Base-by-base conservation (phyloP, 805 yeast species). In the Candida adriatica region DNA sequence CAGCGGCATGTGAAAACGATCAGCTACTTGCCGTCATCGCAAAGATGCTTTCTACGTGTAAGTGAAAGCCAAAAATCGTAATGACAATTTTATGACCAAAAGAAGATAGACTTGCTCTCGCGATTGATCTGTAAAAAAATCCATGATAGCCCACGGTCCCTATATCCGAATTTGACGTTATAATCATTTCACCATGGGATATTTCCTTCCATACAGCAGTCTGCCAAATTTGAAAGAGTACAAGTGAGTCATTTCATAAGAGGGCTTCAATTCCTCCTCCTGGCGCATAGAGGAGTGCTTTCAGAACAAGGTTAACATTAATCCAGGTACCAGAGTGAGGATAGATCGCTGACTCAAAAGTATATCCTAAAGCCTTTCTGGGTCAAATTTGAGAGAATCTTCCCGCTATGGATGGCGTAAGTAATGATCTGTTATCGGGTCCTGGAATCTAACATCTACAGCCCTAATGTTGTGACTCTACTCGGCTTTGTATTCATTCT, bases 1-100 rank as follows among this genome's bases (percentile, higher is more conserved):
- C 95, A 19, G 98, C 98, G 17, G 99, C 99, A 0, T 88, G 97
- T 57, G 98, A 92, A 51, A 92, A 92, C 49, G 95, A 83, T 35
- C 98, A 92, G 61, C 64, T 92, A 26, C 61, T 88, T 24, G 70
- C 77, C 18, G 99, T 92, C n/a, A 82, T 92, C 23, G 81, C 87
- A 44, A 86, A 81, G 41, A 92, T 92, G 99, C 67, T 92, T 36
- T 69, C 82, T 22, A 80, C 92, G 4, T 92, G 98, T 50, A 61
- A 59, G 33, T 69, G 29, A 24, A n/a, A n/a, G n/a, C n/a, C n/a
- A n/a, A n/a, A n/a, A n/a, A n/a, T n/a, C n/a, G n/a, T n/a, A n/a
- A n/a, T n/a, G n/a, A n/a, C n/a, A n/a, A n/a, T n/a, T n/a, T n/a
- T n/a, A n/a, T n/a, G n/a, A n/a, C n/a, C n/a, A n/a, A n/a, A n/a